A percentile compares a stretch with the other conserved stretches of the same genome.
Conservation (phyloP, 164 flowering plant genomes). For the Paratinospora sagittata region DNA sequence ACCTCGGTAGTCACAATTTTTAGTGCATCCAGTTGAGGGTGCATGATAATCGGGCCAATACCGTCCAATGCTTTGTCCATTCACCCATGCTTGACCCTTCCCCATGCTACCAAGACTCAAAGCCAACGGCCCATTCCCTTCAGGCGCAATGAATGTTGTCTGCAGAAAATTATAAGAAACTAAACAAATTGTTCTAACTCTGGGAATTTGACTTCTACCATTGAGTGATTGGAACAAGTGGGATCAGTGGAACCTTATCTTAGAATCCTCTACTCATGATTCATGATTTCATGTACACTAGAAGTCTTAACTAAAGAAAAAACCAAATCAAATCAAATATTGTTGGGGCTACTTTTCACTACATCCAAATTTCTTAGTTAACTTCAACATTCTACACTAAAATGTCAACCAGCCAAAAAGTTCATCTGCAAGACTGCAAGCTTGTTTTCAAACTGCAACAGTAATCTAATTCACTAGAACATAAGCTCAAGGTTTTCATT, state of each 20-base stretch:
- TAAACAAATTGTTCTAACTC: background rate
- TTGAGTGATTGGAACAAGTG: background rate
- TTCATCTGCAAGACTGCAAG: too few relatives aligned
- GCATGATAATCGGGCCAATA: conserved; percentile 57
- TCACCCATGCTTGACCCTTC: conserved; percentile 74
- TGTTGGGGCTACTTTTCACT: too few relatives aligned
- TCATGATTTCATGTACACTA: too few relatives aligned
- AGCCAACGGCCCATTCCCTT: conserved; percentile 46
- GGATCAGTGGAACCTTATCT: background rate
- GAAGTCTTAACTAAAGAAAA: too few relatives aligned
- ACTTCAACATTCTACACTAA: too few relatives aligned
- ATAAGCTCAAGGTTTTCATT: too few relatives aligned
- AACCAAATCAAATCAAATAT: too few relatives aligned
- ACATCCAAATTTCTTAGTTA: too few relatives aligned
- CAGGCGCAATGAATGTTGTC: conserved; percentile 41
- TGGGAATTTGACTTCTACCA: background rate
- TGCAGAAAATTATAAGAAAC: conserved; percentile 14
- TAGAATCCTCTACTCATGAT: background rate
- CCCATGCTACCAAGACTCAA: conserved; percentile 59
- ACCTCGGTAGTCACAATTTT: conserved; percentile 49
- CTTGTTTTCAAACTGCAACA: too few relatives aligned
- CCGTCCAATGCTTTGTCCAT: conserved; percentile 60
- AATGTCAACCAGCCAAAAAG: too few relatives aligned
- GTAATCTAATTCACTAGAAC: too few relatives aligned
- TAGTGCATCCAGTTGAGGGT: conserved; percentile 42